phyloP scores from a whole-genome alignment of 768 basidiomycete species.

The Boletus vinaceobasis region DNA sequence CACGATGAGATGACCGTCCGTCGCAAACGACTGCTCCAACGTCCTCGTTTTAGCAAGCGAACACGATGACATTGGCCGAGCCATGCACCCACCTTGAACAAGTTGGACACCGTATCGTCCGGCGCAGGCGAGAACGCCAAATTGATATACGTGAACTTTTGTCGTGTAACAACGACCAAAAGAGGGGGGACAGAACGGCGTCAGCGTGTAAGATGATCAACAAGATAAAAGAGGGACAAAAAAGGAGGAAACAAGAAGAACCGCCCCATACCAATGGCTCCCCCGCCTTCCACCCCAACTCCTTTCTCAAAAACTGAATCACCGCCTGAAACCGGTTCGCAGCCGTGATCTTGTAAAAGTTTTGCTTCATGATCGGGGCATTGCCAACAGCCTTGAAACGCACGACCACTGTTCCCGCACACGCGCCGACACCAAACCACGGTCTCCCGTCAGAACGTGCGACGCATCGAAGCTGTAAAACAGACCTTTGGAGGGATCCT shows the following conservation, averaged over 20 bases:
- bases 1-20: constrained; percentile 86
- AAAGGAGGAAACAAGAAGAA: background rate
- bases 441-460: background rate
- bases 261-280: constrained; percentile 70
- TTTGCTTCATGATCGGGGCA: constrained; percentile 98
- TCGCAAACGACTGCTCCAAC: constrained; percentile 66
- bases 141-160: constrained; percentile 73
- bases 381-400: constrained; percentile 98
- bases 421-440: background rate
- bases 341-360: constrained; percentile 96
- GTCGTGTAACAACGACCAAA: background rate
- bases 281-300: constrained; percentile 80
- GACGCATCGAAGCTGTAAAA: background rate
- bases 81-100: constrained; percentile 52
- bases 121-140: constrained; percentile 74
- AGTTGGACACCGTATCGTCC: constrained; percentile 68
- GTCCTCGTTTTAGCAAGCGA: background rate
- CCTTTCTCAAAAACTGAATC: constrained; percentile 86
- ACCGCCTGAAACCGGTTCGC: constrained; percentile 94
- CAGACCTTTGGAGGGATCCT: constrained; percentile 74
- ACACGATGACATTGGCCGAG: background rate
- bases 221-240: background rate
- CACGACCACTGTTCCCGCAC: constrained; percentile 67
- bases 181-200: constrained; percentile 15
- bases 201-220: constrained; percentile 1